Base-by-base conservation (phyloP, 2,329 filamentous ascomycete species). In the Aspergillus thermomutatus region DNA sequence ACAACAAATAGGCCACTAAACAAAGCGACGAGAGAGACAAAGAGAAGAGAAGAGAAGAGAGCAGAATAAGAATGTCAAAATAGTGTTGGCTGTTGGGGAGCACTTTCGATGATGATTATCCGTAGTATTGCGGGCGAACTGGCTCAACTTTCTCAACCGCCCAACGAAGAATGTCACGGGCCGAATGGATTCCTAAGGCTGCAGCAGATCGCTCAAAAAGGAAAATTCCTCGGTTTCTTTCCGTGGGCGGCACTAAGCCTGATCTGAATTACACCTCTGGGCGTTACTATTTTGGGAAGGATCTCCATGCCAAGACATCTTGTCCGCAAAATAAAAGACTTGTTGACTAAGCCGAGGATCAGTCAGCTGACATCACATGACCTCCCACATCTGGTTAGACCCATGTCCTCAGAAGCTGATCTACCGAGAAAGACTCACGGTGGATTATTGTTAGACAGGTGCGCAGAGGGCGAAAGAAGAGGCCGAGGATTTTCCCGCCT, bases 21-120 rank as follows among this genome's bases (percentile, higher is more conserved):
- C 10, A 28, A 53, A 61, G 55, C 45, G 50, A 62, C 17, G 37
- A 26, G 55, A 28, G 50, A 37, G 34, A 34, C 43, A 27, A 26
- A 49, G 19, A 47, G 37, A 43, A 19, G 34, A 31, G 21, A 8
- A 8, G 28, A 23, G 27, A 45, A 28, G 19, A 37, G 23, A 53
- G 28, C 11, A 14, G 21, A 26, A 34, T 26, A 19, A 25, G 26
- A 45, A 17, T 17, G 26, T 28, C 27, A 27, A 34, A 21, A 43
- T 45, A 17, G 9, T 23, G 52, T 54, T 54, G 52, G 45, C 52
- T 49, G 52, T 49, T 54, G 45, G 49, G 52, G 45, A 54, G 31
- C 31, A 45, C 48, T 31, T 7, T 46, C 10, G 3, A 23, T 23
- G 43, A 37, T 37, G 31, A 37, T 37, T 17, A 17, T n/a, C n/a